phyloP scores from a whole-genome alignment of 306 rosid species.

The Glycine soja region DNA sequence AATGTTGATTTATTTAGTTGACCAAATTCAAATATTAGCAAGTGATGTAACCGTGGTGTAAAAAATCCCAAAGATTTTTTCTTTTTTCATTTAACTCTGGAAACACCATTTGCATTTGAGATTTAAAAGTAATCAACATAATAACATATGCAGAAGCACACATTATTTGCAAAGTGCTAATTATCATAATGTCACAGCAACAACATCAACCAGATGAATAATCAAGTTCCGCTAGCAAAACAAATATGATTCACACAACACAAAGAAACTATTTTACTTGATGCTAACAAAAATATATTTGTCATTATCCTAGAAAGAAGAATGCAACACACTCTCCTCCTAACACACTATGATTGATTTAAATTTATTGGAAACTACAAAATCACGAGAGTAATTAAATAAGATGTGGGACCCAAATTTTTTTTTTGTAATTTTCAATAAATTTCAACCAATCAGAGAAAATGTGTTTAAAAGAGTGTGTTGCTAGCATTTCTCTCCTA shows the following conservation, averaged over 20 bases:
- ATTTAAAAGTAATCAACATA: conserved; percentile 20
- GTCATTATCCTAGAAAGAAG: neutral
- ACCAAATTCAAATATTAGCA: conserved; percentile 36
- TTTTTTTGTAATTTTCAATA: no score
- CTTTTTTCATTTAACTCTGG: conserved; percentile 14
- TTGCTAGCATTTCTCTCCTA: neutral
- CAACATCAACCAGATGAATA: conserved; percentile 1
- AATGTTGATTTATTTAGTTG: conserved; percentile 38
- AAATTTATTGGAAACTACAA: no score
- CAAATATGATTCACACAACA: neutral
- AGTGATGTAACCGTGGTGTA: conserved; percentile 17
- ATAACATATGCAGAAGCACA: neutral
- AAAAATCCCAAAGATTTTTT: conserved; percentile 20
- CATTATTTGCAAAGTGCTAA: conserved; percentile 18
- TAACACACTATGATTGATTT: no score
- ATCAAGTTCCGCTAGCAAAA: conserved; percentile 6
- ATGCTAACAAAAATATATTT: neutral
- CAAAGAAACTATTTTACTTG: conserved; percentile 9
- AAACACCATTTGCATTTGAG: conserved; percentile 15
- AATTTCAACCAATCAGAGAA: no score
- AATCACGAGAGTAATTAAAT: no score
- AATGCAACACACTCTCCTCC: no score
- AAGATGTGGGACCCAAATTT: no score
- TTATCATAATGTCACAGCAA: conserved; percentile 21
- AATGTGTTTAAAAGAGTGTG: no score